Evolutionary conservation across 495 filamentous ascomycete genomes (phyloP).

Genomic region (Penicillium robsamsonii): DNA sequence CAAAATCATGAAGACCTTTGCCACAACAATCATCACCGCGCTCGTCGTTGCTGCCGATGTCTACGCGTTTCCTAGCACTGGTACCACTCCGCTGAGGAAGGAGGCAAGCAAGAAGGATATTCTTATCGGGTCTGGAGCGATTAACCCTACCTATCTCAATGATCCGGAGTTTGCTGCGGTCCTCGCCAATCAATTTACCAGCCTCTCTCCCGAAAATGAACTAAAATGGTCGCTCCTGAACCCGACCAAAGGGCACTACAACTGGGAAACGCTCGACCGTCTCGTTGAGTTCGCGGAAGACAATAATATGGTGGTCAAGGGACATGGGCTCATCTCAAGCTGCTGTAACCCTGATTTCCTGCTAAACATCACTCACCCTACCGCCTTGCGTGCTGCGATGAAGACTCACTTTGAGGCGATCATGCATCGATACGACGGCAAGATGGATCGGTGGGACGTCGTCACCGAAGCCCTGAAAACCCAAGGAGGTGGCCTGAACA

Average conservation of each 20-base stretch:
- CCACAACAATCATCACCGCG: not conserved
- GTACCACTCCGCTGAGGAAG: not conserved
- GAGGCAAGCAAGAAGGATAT: not conserved
- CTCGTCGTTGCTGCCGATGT: not conserved
- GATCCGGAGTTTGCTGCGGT: not conserved
- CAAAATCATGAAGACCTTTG: not conserved
- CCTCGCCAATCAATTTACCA: not conserved
- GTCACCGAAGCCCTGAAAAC: conserved; percentile 15
- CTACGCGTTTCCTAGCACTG: not conserved
- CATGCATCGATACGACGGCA: conserved; percentile 14
- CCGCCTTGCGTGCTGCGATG: conserved; percentile 10
- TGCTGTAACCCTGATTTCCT: conserved; percentile 19
- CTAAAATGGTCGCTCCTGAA: not conserved
- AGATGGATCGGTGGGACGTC: conserved; percentile 15
- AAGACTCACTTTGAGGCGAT: not conserved
- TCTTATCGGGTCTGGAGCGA: conserved; percentile 1
- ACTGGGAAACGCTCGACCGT: not conserved
- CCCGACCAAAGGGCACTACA: conserved; percentile 1
- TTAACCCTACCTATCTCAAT: not conserved
- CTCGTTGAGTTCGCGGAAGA: not conserved
- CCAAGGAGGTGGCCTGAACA: conserved; percentile 12
- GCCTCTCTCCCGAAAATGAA: conserved; percentile 2
- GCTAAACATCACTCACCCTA: conserved; percentile 16
- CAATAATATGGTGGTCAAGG: conserved; percentile 15
- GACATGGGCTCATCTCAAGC: conserved; percentile 18